Percentiles rank a stretch among this genome's conserved stretches.
Conservation (phyloP, 805 yeast genomes). For the Barnettozyma vustinii region DNA sequence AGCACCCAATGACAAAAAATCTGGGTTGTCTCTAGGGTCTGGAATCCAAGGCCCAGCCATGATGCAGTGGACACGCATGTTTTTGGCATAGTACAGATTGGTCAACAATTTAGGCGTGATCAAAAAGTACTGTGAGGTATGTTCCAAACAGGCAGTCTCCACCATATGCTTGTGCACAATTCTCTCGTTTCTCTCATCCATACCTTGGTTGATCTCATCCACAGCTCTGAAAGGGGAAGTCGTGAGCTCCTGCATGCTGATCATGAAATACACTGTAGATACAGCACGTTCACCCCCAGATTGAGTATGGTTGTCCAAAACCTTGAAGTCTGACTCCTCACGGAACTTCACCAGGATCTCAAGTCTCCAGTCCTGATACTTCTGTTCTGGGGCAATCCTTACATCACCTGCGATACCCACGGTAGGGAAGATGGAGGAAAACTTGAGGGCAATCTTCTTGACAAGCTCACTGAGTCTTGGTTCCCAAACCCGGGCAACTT, state of each 20-base stretch:
- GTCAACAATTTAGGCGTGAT: slow-evolving; percentile 90
- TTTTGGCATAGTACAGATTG: slow-evolving; percentile 66
- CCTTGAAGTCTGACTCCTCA: slow-evolving; percentile 62
- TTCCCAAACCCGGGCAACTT: slow-evolving; percentile 50
- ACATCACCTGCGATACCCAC: slow-evolving; percentile 91
- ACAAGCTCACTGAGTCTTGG: slow-evolving; percentile 52
- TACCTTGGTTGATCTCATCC: slow-evolving; percentile 98
- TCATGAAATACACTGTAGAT: slow-evolving; percentile 83
- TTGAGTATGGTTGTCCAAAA: slow-evolving; percentile 80
- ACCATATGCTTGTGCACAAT: slow-evolving; percentile 83
- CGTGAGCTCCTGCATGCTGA: slow-evolving; percentile 85
- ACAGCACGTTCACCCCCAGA: slow-evolving; percentile 98
- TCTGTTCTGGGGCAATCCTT: slow-evolving; percentile 43
- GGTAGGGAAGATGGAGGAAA: slow-evolving; percentile 57
- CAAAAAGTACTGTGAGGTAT: slow-evolving; percentile 77
- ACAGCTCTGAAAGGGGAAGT: slow-evolving; percentile 90
- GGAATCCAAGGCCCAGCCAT: slow-evolving; percentile 51
- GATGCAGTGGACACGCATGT: slow-evolving; percentile 84
- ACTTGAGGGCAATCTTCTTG: slow-evolving; percentile 52
- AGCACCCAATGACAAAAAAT: slow-evolving; percentile 32
- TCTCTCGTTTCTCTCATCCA: slow-evolving; percentile 92
- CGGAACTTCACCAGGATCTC: slow-evolving; percentile 84
- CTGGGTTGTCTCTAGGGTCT: slow-evolving; percentile 28
- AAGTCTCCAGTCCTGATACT: slow-evolving; percentile 72
- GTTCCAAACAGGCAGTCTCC: slow-evolving; percentile 68